Conservation (phyloP, 2,329 filamentous ascomycete species). For the Mycosphaerelloides madeirae region DNA sequence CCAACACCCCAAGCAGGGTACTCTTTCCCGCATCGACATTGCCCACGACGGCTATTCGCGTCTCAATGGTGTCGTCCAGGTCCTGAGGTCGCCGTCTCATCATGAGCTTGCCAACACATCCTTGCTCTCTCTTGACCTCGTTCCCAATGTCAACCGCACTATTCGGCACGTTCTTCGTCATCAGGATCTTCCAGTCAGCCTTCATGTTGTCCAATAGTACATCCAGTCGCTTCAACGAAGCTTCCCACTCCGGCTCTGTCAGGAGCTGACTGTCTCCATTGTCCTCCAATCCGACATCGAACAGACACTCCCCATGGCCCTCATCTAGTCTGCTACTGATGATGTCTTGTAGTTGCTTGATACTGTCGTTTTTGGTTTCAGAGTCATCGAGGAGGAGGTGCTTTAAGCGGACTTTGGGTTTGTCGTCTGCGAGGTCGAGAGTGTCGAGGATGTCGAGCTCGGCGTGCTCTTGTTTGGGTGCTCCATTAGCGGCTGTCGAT, state of each 20-base stretch:
- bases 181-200: slow-evolving; percentile 73
- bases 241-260: slow-evolving; percentile 67
- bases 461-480: slow-evolving; percentile 66
- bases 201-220: slow-evolving; percentile 60
- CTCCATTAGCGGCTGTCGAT: slow-evolving; percentile 27
- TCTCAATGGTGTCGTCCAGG: slow-evolving; percentile 88
- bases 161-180: slow-evolving; percentile 80
- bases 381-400: slow-evolving; percentile 64
- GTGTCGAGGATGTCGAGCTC: slow-evolving; percentile 87
- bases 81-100: slow-evolving; percentile 68
- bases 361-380: slow-evolving; percentile 49
- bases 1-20: slow-evolving; percentile 89
- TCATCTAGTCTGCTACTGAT: slow-evolving; percentile 69
- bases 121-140: slow-evolving; percentile 60
- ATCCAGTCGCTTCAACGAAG: slow-evolving; percentile 62
- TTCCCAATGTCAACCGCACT: slow-evolving; percentile 67
- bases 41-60: slow-evolving; percentile 90
- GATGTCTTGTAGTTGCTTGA: slow-evolving; percentile 60
- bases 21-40: slow-evolving; percentile 98
- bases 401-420: slow-evolving; percentile 64
- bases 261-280: slow-evolving; percentile 81
- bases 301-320: slow-evolving; percentile 81
- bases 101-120: slow-evolving; percentile 79
- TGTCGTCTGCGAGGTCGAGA: slow-evolving; percentile 66
- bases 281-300: slow-evolving; percentile 89